A percentile compares a stretch with the other conserved stretches of the same genome.
Conservation (phyloP, 805 yeast genomes). For the Kuraishia borneana region DNA sequence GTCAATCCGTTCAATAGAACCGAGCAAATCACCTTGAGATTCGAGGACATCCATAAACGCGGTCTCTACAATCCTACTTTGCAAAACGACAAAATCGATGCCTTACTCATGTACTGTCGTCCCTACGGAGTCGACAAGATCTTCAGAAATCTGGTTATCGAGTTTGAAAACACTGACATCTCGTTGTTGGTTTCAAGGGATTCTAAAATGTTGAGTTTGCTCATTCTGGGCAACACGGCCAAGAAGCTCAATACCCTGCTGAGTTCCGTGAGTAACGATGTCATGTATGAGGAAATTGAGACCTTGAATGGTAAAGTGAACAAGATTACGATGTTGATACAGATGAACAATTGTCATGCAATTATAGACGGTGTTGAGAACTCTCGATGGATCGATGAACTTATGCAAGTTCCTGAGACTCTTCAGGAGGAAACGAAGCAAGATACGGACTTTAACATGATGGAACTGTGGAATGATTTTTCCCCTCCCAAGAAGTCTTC, state of each 20-base stretch:
- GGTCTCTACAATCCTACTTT: slow-evolving; percentile 14
- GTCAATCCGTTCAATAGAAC: slow-evolving; percentile 37
- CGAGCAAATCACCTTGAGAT: slow-evolving; percentile 47
- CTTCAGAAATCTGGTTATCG: slow-evolving; percentile 28
- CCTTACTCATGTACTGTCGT: slow-evolving; percentile 26
- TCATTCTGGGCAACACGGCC: slow-evolving; percentile 14
- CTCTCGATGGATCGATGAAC: slow-evolving; percentile 13
- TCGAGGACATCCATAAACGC: slow-evolving; percentile 31
- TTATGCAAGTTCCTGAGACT: slow-evolving; percentile 1
- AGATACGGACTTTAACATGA: too few species aligned
- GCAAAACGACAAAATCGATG: slow-evolving; percentile 6
- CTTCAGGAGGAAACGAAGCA: neutral
- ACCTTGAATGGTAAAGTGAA: slow-evolving; percentile 3
- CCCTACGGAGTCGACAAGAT: slow-evolving; percentile 29
- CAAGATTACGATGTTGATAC: slow-evolving; percentile 12
- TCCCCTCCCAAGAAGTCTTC: too few species aligned
- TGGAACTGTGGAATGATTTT: too few species aligned
- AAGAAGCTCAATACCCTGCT: slow-evolving; percentile 11
- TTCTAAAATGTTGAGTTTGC: slow-evolving; percentile 15
- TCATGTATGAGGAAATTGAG: slow-evolving; percentile 12
- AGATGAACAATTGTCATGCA: slow-evolving; percentile 9
- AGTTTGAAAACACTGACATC: slow-evolving; percentile 21
- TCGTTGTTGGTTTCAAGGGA: slow-evolving; percentile 19
- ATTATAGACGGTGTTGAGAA: slow-evolving; percentile 15
- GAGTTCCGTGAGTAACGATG: slow-evolving; percentile 11